These are phyloP conservation scores for Barbatosphaeria neglecta DNA, from an alignment of 495 filamentous ascomycete species.

Conservation along the genomic window DNA sequence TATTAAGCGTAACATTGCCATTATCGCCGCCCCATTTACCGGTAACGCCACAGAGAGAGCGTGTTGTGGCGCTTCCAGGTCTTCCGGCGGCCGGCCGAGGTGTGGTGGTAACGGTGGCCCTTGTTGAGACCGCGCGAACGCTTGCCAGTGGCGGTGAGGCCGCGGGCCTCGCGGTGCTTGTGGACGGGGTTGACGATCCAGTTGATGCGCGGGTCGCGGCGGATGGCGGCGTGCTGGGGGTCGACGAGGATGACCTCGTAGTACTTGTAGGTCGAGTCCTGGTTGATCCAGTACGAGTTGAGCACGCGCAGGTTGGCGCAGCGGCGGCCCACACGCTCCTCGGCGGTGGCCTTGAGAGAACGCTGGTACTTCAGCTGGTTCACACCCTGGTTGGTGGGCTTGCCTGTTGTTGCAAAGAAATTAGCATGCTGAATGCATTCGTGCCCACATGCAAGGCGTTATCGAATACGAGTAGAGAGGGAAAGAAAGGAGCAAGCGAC, in stretches of 20 bases:
- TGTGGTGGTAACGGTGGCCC: constrained; percentile 98
- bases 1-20: too few species aligned
- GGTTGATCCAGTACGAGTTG: constrained; percentile 99
- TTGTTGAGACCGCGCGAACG: constrained; percentile 97
- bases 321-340: constrained; percentile 98
- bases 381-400: constrained; percentile 99
- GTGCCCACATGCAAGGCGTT: background rate
- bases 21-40: constrained; percentile 31
- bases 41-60: constrained; percentile 83
- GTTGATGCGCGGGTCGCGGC: constrained; percentile 97
- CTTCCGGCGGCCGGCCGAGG: constrained; percentile 85
- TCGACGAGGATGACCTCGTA: constrained; percentile 99
- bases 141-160: constrained; percentile 97
- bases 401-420: constrained; percentile 46
- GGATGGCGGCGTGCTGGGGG: constrained; percentile 99
- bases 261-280: constrained; percentile 99
- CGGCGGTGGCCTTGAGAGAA: constrained; percentile 89
- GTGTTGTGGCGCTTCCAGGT: constrained; percentile 99
- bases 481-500: constrained; percentile 10
- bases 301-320: constrained; percentile 97
- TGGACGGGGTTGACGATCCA: constrained; percentile 99
- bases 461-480: background rate
- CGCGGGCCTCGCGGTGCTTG: constrained; percentile 98
- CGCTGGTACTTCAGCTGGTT: constrained; percentile 99
- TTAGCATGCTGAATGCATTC: constrained; percentile 7